Conservation (phyloP, 2,329 filamentous ascomycete genomes). For the Sarocladium brachiariae region DNA sequence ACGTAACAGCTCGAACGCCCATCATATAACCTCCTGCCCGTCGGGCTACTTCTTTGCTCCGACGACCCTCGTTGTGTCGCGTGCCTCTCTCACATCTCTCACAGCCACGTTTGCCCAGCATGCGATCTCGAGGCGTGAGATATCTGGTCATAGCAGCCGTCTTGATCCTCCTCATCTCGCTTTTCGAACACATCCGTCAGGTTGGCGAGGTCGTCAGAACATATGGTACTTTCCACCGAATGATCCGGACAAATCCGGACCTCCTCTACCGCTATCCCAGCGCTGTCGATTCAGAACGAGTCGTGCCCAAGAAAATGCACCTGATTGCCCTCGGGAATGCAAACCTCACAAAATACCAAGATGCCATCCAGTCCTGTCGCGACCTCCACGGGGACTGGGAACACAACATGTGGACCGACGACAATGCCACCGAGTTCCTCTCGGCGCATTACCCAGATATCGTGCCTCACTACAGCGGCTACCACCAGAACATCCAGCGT, state of each 20-base stretch:
- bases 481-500: conserved; percentile 18
- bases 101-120: neutral
- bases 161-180: conserved; percentile 5
- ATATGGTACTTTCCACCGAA: conserved; percentile 11
- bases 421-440: conserved; percentile 18
- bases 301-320: conserved; percentile 15
- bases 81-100: neutral
- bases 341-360: conserved; percentile 27
- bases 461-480: conserved; percentile 17
- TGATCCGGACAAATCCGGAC: conserved; percentile 5
- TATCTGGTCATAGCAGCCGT: conserved; percentile 1
- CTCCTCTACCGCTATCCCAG: conserved; percentile 10
- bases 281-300: neutral
- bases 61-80: too few relatives aligned
- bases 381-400: conserved; percentile 17
- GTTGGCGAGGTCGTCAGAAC: conserved; percentile 10
- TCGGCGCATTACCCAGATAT: conserved; percentile 16
- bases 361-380: conserved; percentile 16
- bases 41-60: too few relatives aligned
- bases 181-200: conserved; percentile 10
- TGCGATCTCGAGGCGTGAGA: neutral
- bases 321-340: conserved; percentile 34
- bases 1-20: too few relatives aligned
- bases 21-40: too few relatives aligned
- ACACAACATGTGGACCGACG: conserved; percentile 18